Evolutionary conservation across 208 protist genomes (phyloP), one percentile per base, ranked within the genome.

Genomic region (Wallacemonas sp.): DNA sequence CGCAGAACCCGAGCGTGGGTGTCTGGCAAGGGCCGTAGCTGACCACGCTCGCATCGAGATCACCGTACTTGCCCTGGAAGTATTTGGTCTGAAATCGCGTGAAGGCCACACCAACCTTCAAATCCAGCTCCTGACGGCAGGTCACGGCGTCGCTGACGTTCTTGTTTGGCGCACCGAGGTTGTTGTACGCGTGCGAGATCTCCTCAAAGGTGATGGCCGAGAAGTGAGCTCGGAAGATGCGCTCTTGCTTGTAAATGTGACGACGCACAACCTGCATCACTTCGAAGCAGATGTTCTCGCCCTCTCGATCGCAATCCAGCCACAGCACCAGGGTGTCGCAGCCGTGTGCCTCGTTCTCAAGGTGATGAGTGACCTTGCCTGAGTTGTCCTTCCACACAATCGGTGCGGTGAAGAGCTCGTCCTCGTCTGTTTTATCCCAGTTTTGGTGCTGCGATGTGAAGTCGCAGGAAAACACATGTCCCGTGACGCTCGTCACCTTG

Each of bases 261-360:
- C 70, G 66, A 21, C 65, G 68, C 47, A 95, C 87, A 15, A 93
- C 87, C 55, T 95, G 76, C 74, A 98, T 88, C 59, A 98, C 94
- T 76, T 98, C 97, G 76, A 98, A 98, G 77, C 95, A 98, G 58
- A 99, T 98, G 67, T 99, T 98, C 76, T 99, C 96, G 14, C 97
- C 97, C 62, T 99, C 97, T 17, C 96, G 83, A 83, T 99, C 97
- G 68, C 96, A 98, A 67, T 99, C 97, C 1, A 98, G 80, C 88
- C 93, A 98, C 21, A 98, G 75, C 6, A 98, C 89, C 22, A 99
- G 74, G 44, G 84, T 80, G 47, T 93, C 85, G 53, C 84, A 96
- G 31, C 88, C 90, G 28, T 93, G 71, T 41, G 86, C 82, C 63
- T 96, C 79, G 46, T 87, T 68, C 46, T 80, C 68, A 15, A 96